Conservation (phyloP, 495 filamentous ascomycete genomes). For the Chaetomidium leptoderma region DNA sequence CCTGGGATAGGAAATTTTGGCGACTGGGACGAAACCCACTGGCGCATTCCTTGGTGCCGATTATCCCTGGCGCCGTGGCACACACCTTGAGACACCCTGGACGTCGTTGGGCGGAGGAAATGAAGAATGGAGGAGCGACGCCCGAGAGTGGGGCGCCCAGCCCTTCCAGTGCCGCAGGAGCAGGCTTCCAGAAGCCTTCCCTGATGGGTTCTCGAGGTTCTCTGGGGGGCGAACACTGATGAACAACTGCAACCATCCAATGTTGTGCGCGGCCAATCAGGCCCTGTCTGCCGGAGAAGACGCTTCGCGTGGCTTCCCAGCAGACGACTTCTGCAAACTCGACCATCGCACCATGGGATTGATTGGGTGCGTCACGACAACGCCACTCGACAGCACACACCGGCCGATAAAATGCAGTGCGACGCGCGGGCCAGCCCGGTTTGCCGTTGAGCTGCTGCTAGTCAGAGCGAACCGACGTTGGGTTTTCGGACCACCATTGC, state of each 20-base stretch:
- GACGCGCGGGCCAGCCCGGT: too few relatives aligned
- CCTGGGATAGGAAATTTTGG: not conserved
- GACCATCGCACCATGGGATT: not conserved
- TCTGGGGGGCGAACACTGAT: constrained; percentile 1
- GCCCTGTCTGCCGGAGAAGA: not conserved
- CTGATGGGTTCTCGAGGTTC: not conserved
- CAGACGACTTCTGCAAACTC: not conserved
- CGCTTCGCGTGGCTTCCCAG: constrained; percentile 51
- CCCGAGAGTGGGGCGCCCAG: constrained; percentile 8
- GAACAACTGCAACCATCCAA: not conserved
- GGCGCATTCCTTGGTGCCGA: not conserved
- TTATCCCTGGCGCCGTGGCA: constrained; percentile 2
- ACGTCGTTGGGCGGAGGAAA: not conserved
- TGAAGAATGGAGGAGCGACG: not conserved
- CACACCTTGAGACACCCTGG: not conserved
- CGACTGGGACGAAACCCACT: not conserved
- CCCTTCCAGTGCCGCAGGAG: not conserved
- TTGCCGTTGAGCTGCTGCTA: too few relatives aligned
- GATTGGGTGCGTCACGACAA: constrained; percentile 8
- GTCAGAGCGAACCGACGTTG: not conserved
- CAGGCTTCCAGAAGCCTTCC: constrained; percentile 18
- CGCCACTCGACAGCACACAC: not conserved
- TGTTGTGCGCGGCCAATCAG: constrained; percentile 9
- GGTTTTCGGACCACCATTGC: too few relatives aligned
- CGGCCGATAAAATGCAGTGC: not conserved